phyloP scores from a whole-genome alignment of 768 basidiomycete species.

The Termitomyces sp. region DNA sequence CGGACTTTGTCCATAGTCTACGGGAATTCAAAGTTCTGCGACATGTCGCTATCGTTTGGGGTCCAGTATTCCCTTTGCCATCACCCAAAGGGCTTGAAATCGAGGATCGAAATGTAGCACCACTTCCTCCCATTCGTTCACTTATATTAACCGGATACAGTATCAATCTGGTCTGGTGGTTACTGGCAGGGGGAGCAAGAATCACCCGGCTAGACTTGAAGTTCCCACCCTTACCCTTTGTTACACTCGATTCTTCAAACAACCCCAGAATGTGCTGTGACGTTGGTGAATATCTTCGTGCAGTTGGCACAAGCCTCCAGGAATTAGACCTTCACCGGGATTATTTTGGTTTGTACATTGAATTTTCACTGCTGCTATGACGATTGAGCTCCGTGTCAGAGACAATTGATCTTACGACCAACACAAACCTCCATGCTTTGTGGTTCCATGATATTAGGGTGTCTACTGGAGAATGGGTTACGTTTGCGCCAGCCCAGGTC shows the following conservation, averaged over 20 bases:
- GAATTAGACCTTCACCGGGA: conserved; percentile 5
- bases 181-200: background rate
- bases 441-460: conserved; percentile 9
- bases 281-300: background rate
- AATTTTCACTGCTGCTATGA: background rate
- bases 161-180: conserved; percentile 3
- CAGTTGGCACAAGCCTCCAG: conserved; percentile 5
- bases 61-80: background rate
- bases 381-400: background rate
- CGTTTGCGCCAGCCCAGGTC: background rate
- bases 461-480: conserved; percentile 2
- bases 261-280: background rate
- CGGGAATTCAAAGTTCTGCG: conserved; percentile 2
- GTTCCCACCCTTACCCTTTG: background rate
- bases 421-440: conserved; percentile 6
- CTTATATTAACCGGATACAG: background rate
- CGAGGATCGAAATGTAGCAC: background rate
- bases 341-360: background rate
- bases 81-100: background rate
- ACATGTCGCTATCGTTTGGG: conserved; percentile 6
- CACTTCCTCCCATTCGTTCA: conserved; percentile 3
- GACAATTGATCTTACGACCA: conserved; percentile 1
- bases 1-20: background rate
- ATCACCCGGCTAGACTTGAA: conserved; percentile 3
- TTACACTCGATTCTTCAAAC: background rate